phyloP scores from a whole-genome alignment of 106 monocot species.

The Dioscorea zingiberensis region DNA sequence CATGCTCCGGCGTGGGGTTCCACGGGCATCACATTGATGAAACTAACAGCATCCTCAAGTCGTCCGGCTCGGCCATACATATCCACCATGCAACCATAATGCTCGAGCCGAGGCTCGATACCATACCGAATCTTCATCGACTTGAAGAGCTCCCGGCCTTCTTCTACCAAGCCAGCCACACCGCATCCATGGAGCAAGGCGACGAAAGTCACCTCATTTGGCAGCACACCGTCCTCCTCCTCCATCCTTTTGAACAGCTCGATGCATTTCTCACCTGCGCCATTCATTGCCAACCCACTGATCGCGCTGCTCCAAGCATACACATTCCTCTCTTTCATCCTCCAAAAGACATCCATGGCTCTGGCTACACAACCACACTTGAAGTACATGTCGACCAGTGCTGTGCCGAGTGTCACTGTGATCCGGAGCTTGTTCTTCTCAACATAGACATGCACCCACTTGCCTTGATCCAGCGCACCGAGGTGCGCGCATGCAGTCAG shows the following conservation, averaged over 20 bases:
- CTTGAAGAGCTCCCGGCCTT: slow-evolving; percentile 30
- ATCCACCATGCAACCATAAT: slow-evolving; percentile 79
- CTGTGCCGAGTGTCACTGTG: slow-evolving; percentile 62
- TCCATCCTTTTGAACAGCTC: slow-evolving; percentile 55
- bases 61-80: slow-evolving; percentile 61
- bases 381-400: slow-evolving; percentile 77
- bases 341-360: slow-evolving; percentile 65
- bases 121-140: slow-evolving; percentile 35
- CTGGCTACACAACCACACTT: slow-evolving; percentile 51
- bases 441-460: slow-evolving; percentile 55
- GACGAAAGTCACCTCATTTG: slow-evolving; percentile 64
- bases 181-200: slow-evolving; percentile 55
- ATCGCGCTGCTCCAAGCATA: slow-evolving; percentile 68
- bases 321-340: slow-evolving; percentile 65
- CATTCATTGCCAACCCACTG: slow-evolving; percentile 77
- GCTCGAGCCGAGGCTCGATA: slow-evolving; percentile 51
- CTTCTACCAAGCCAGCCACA: slow-evolving; percentile 45
- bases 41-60: slow-evolving; percentile 39
- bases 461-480: slow-evolving; percentile 62
- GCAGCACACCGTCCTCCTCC: slow-evolving; percentile 18
- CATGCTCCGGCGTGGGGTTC: slow-evolving; percentile 56
- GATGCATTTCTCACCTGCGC: slow-evolving; percentile 34
- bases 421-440: slow-evolving; percentile 27
- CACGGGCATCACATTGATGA: slow-evolving; percentile 58
- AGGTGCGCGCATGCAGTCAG: slow-evolving; percentile 65